Base-by-base conservation (phyloP, 768 basidiomycete species). In the Cubamyces lactineus region DNA sequence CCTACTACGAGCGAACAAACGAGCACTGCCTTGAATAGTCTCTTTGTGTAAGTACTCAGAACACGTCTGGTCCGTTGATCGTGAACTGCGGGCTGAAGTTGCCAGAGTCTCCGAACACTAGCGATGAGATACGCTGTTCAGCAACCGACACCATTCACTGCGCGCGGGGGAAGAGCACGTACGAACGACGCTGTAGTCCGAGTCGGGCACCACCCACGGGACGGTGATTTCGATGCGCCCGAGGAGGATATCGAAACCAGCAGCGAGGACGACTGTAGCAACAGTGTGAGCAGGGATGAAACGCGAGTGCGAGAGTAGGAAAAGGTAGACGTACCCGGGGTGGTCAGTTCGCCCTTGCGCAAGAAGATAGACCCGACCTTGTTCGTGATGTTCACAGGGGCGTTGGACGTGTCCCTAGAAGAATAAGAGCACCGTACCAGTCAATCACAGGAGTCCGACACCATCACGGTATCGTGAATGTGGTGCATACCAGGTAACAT, bases 101-200 rank as follows among this genome's bases (percentile, higher is more conserved):
- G 34, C 79, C 80, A 40, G 81, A 82, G 66, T 81, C 79, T 21
- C 81, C 80, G 57, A 80, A 80, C 45, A 82, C 81, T 81, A 48
- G 12, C 0, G 16, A 30, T 46, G 47, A 4, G n/a, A 12, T n/a
- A 21, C 2, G 30, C 39, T 26, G 45, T 30, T 17, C 2, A 34
- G 7, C 39, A 2, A 0, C 26, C 26, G 42, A 53, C n/a, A 46
- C 5, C 2, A 28, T 28, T 28, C 4, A 28, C 28, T 39, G 0
- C 38, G 19, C 11, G 46, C 12, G 38, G 23, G 6, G 2, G 16
- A 26, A 39, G 24, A 3, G 41, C 17, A 75, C 79, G 71, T 62
- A 82, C 79, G 67, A 51, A 76, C 77, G 61, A 81, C 70, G 30
- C 65, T 71, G 65, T 77, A 75, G 40, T 73, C 53, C 28, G 40